phyloP scores from a whole-genome alignment of 1,284 basidiomycete species.

The Rhodofomes roseus region DNA sequence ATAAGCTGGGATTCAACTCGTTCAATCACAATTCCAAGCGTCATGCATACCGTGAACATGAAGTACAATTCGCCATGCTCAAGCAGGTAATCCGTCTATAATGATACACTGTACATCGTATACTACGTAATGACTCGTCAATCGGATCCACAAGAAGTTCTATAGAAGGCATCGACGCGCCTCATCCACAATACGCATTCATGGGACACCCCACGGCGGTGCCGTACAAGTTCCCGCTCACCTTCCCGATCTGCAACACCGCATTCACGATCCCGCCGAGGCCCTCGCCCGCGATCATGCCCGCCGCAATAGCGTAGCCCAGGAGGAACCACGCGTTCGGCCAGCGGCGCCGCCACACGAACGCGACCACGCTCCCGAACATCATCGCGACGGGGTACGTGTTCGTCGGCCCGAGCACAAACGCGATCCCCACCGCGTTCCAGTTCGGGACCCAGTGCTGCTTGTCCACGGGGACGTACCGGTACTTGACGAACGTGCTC shows the following conservation, averaged over 20 bases:
- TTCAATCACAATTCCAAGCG: too few species aligned
- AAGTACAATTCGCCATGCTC: too few species aligned
- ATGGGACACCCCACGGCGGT: conserved; percentile 19
- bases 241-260: conserved; percentile 19
- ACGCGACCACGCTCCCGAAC: conserved; percentile 17
- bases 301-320: conserved; percentile 21
- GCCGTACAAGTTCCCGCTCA: conserved; percentile 16
- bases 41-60: too few species aligned
- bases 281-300: conserved; percentile 24
- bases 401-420: conserved; percentile 21
- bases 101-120: too few species aligned
- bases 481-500: conserved; percentile 17
- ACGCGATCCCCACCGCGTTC: conserved; percentile 21
- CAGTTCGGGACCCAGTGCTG: conserved; percentile 19
- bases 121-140: too few species aligned
- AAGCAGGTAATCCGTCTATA: too few species aligned
- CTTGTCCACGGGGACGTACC: conserved; percentile 9
- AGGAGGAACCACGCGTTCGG: conserved; percentile 13
- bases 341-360: conserved; percentile 16
- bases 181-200: conserved; percentile 11
- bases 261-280: conserved; percentile 21
- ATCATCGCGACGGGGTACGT: conserved; percentile 23
- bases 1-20: too few species aligned
- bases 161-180: too few species aligned
- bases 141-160: too few species aligned